These are phyloP conservation scores for Trichosporon sp. DNA, from an alignment of 1,284 basidiomycete genomes.

Conservation along the genomic window DNA sequence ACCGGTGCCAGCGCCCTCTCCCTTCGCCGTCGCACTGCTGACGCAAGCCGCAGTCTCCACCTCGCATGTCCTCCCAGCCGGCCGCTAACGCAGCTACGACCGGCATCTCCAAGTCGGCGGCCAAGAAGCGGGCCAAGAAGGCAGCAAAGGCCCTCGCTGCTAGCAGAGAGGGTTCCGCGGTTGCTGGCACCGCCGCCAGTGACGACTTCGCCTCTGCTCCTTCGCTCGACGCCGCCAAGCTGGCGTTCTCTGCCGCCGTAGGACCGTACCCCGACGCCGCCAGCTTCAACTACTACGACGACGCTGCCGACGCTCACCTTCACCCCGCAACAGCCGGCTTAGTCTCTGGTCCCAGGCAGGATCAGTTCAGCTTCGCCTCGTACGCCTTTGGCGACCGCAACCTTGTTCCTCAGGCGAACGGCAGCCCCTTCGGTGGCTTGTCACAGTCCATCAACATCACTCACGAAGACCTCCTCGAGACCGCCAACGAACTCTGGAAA, in stretches of 20 bases:
- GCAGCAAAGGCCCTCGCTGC: slow-evolving; percentile 41
- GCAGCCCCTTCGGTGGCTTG: slow-evolving; percentile 40
- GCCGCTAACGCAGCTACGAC: slow-evolving; percentile 37
- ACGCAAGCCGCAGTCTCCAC: slow-evolving; percentile 30
- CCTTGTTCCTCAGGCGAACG: slow-evolving; percentile 33
- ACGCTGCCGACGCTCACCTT: slow-evolving; percentile 21
- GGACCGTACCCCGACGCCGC: slow-evolving; percentile 27
- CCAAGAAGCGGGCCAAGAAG: slow-evolving; percentile 56
- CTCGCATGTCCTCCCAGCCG: slow-evolving; percentile 46
- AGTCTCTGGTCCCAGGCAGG: slow-evolving; percentile 13
- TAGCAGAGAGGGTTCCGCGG: slow-evolving; percentile 22
- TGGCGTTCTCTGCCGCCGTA: slow-evolving; percentile 18
- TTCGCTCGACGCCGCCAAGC: slow-evolving; percentile 17
- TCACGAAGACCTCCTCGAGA: slow-evolving; percentile 56
- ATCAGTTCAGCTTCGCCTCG: slow-evolving; percentile 32
- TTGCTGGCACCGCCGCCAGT: slow-evolving; percentile 16
- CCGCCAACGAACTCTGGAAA: slow-evolving; percentile 57
- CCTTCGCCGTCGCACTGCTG: background rate
- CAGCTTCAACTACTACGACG: slow-evolving; percentile 25
- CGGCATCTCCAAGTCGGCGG: slow-evolving; percentile 53
- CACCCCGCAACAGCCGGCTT: slow-evolving; percentile 1
- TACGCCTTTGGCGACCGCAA: slow-evolving; percentile 33
- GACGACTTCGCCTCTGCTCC: background rate
- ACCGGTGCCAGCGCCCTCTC: background rate
- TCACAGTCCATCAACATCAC: slow-evolving; percentile 50